Conservation (phyloP, 129 eudicot species). For the Arctium lappa region DNA sequence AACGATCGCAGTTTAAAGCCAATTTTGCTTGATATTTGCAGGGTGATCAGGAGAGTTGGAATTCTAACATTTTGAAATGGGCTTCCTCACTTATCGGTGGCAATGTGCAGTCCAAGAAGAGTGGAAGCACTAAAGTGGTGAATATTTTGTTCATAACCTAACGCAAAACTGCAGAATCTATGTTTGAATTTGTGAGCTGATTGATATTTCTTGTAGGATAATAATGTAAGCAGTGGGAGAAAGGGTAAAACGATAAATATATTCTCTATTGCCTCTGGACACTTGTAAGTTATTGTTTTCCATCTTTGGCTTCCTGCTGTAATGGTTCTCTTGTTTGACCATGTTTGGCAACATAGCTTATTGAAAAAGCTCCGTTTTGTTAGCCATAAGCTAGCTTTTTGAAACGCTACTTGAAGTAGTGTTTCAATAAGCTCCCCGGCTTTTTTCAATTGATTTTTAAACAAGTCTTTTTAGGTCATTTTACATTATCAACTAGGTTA, state of each 20-base stretch:
- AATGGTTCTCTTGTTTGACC: neutral
- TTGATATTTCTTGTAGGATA: constrained; percentile 40
- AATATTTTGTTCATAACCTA: neutral
- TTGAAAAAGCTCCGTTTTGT: neutral
- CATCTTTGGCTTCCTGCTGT: neutral
- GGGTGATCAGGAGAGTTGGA: constrained; percentile 72
- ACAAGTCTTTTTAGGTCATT: neutral
- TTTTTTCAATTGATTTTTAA: neutral
- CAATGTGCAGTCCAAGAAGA: constrained; percentile 54
- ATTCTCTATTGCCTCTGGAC: constrained; percentile 96
- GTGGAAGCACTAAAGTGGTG: constrained; percentile 54
- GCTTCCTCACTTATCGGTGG: constrained; percentile 93
- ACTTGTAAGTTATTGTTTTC: constrained; percentile 64
- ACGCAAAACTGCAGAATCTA: neutral
- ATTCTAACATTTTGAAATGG: constrained; percentile 88
- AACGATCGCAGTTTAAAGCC: neutral
- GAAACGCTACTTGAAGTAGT: neutral
- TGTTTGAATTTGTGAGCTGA: neutral
- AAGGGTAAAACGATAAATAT: constrained; percentile 80
- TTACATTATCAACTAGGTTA: neutral
- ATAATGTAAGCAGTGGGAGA: constrained; percentile 48
- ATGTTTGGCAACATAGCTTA: neutral
- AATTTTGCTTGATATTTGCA: constrained; percentile 19
- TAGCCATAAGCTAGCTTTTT: too few relatives aligned
- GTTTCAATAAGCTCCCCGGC: neutral